These are phyloP conservation scores for Phytophthora fragariaefolia DNA, from an alignment of 352 stramenopile genomes.

Conservation along the genomic window DNA sequence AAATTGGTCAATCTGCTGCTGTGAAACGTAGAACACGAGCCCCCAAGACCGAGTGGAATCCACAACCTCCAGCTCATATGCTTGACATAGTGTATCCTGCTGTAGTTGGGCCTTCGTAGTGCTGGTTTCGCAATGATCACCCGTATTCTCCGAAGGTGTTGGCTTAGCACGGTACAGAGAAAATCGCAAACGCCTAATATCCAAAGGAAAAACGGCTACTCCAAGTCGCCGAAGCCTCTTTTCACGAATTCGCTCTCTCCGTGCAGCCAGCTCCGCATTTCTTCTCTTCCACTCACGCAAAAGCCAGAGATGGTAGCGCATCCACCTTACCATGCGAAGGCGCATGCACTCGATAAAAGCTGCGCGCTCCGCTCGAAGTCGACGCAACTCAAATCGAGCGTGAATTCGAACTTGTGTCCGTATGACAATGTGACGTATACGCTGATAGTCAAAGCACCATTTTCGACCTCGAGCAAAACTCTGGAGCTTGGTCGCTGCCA, in stretches of 20 bases:
- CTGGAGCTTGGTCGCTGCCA: slow-evolving; percentile 54
- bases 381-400: slow-evolving; percentile 44
- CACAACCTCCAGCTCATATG: slow-evolving; percentile 41
- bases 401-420: slow-evolving; percentile 38
- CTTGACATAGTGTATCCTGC: slow-evolving; percentile 1
- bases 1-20: slow-evolving; percentile 27
- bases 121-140: background rate
- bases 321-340: slow-evolving; percentile 55
- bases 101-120: slow-evolving; percentile 2
- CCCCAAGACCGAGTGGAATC: slow-evolving; percentile 24
- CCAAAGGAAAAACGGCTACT: slow-evolving; percentile 34
- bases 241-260: slow-evolving; percentile 50
- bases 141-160: background rate
- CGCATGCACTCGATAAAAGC: slow-evolving; percentile 55
- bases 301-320: slow-evolving; percentile 46
- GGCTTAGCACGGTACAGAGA: slow-evolving; percentile 44
- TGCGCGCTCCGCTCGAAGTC: slow-evolving; percentile 38
- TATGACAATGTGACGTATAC: slow-evolving; percentile 7
- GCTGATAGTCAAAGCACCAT: slow-evolving; percentile 30
- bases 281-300: slow-evolving; percentile 58
- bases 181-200: slow-evolving; percentile 39
- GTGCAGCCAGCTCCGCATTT: slow-evolving; percentile 49
- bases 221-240: slow-evolving; percentile 51
- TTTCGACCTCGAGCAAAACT: slow-evolving; percentile 41
- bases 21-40: slow-evolving; percentile 10